Percentiles rank a stretch among this genome's conserved stretches.
Evolutionary conservation across 1,284 basidiomycete genomes (phyloP).

Genomic region (Ustilago hordei): DNA sequence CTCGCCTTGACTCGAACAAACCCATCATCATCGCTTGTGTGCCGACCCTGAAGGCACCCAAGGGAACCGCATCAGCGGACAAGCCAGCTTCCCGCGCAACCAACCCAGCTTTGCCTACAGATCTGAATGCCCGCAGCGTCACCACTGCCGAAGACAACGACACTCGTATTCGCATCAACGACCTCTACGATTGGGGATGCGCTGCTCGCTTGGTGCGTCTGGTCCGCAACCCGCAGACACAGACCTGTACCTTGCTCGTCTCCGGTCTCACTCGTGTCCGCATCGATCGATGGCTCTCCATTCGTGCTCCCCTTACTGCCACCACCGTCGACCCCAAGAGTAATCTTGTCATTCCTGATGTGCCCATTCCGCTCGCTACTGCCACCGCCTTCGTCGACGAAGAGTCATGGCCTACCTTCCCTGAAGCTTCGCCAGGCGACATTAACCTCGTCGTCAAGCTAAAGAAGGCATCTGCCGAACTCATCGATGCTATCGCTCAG

Average conservation of each 20-base stretch:
- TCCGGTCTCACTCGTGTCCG: constrained; percentile 64
- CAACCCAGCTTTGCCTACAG: constrained; percentile 40
- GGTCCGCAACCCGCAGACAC: constrained; percentile 61
- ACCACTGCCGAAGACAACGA: constrained; percentile 43
- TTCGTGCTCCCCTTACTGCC: constrained; percentile 59
- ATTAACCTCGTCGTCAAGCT: constrained; percentile 52
- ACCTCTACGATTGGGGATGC: constrained; percentile 64
- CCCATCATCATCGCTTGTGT: constrained; percentile 65
- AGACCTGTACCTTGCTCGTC: constrained; percentile 65
- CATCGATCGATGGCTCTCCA: constrained; percentile 63
- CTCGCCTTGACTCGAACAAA: constrained; percentile 40
- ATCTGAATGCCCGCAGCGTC: constrained; percentile 32
- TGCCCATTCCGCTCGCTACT: constrained; percentile 61
- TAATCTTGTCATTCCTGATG: constrained; percentile 58
- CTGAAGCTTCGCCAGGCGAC: constrained; percentile 45
- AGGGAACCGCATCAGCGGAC: constrained; percentile 48
- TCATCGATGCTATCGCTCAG: constrained; percentile 57
- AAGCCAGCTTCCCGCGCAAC: constrained; percentile 43
- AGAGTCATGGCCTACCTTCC: constrained; percentile 48
- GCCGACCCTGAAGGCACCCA: constrained; percentile 53
- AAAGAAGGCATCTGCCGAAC: constrained; percentile 49
- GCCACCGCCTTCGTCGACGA: constrained; percentile 59
- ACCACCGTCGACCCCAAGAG: constrained; percentile 59
- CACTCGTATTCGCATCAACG: constrained; percentile 52
- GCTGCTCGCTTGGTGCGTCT: constrained; percentile 65